These are phyloP conservation scores for Neurospora pannonica DNA, from an alignment of 495 filamentous ascomycete species.

Conservation along the genomic window DNA sequence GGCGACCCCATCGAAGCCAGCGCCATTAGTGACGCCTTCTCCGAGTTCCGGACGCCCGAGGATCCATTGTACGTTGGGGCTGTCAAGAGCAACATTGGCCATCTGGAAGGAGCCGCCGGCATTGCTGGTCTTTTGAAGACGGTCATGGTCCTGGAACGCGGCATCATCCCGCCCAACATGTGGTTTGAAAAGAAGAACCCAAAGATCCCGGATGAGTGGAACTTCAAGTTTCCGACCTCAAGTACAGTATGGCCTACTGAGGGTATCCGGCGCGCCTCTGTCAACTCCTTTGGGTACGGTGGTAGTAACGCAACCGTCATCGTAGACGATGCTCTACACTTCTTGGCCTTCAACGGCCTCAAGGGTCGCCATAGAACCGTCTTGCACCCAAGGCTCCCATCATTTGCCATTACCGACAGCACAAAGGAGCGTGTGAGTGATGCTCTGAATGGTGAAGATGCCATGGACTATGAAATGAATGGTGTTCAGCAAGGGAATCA, in stretches of 20 bases:
- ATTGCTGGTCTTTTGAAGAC: constrained; percentile 46
- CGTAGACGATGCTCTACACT: constrained; percentile 5
- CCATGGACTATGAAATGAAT: not conserved
- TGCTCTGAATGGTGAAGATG: not conserved
- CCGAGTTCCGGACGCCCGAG: constrained; percentile 10
- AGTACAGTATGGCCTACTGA: not conserved
- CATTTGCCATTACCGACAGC: no score
- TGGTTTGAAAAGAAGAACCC: constrained; percentile 42
- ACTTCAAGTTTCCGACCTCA: not conserved
- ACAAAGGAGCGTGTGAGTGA: no score
- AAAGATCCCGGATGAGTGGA: constrained; percentile 10
- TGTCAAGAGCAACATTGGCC: constrained; percentile 47
- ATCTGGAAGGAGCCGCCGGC: constrained; percentile 43
- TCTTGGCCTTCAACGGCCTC: not conserved
- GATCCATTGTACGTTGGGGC: constrained; percentile 41
- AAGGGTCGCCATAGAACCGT: not conserved
- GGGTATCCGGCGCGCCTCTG: constrained; percentile 1
- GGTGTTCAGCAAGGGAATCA: constrained; percentile 12
- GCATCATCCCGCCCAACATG: constrained; percentile 31
- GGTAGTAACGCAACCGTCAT: constrained; percentile 8
- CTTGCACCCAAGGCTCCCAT: no score
- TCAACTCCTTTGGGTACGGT: constrained; percentile 8
- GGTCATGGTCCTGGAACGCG: constrained; percentile 37
- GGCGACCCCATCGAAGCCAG: constrained; percentile 16
- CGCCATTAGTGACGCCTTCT: constrained; percentile 36